phyloP scores from a whole-genome alignment of 148 eudicot species.

The Arctostaphylos glauca region DNA sequence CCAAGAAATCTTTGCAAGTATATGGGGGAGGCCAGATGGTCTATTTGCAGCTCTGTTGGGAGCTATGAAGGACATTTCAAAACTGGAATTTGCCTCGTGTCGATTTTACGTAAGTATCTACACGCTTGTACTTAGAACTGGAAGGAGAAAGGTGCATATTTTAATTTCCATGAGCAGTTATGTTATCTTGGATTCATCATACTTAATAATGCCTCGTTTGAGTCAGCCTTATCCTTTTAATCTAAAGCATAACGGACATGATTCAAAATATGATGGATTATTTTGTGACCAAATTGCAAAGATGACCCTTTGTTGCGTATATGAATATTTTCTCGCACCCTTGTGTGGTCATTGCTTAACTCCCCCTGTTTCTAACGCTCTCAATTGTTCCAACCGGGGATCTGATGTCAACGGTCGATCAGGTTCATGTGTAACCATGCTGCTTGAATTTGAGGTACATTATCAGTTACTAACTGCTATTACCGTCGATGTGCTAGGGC shows the following conservation, averaged over 20 bases:
- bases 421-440: not conserved
- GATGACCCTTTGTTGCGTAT: not conserved
- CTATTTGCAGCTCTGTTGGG: not conserved
- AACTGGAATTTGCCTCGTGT: not conserved
- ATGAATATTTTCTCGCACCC: not conserved
- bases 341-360: not conserved
- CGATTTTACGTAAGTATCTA: not conserved
- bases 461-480: not conserved
- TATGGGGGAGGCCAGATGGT: not conserved
- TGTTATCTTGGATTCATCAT: not conserved
- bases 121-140: not conserved
- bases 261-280: not conserved
- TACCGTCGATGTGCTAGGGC: slow-evolving; percentile 41
- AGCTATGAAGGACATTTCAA: not conserved
- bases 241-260: not conserved
- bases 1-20: not conserved
- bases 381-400: too few species aligned
- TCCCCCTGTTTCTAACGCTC: not conserved
- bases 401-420: too few species aligned
- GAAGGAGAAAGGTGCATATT: not conserved
- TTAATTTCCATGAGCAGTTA: not conserved
- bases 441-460: not conserved
- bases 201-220: not conserved
- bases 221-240: not conserved
- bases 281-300: slow-evolving; percentile 18